Evolutionary conservation across 2,329 filamentous ascomycete genomes (phyloP).

Genomic region (Didymosphaeria variabile): DNA sequence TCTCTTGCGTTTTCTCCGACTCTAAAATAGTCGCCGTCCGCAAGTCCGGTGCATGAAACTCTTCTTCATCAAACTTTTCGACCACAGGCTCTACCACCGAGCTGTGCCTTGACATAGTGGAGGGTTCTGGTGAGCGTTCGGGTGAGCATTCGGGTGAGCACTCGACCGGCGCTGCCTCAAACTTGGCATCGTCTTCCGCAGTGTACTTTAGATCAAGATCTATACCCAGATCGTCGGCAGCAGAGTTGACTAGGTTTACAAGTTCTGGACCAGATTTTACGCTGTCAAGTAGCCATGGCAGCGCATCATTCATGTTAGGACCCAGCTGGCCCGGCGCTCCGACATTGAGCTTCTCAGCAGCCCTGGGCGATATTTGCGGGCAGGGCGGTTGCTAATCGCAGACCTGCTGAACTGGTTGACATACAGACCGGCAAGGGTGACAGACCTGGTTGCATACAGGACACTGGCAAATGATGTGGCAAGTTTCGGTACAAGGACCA

Average conservation of each 20-base stretch:
- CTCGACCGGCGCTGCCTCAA: slow-evolving; percentile 34
- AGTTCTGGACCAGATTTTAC: slow-evolving; percentile 47
- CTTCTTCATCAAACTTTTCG: slow-evolving; percentile 12
- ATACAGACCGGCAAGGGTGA: neutral
- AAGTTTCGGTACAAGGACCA: slow-evolving; percentile 12
- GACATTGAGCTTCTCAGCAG: slow-evolving; percentile 38
- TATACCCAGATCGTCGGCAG: slow-evolving; percentile 47
- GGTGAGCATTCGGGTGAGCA: slow-evolving; percentile 11
- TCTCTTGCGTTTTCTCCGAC: slow-evolving; percentile 16
- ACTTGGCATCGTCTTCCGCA: slow-evolving; percentile 35
- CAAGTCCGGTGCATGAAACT: neutral
- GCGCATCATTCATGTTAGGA: slow-evolving; percentile 45
- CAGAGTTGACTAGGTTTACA: slow-evolving; percentile 47
- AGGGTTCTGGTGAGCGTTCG: slow-evolving; percentile 22
- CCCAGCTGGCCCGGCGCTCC: slow-evolving; percentile 32
- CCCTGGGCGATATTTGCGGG: slow-evolving; percentile 29
- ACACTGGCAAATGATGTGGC: slow-evolving; percentile 15
- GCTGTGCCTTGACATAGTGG: slow-evolving; percentile 13
- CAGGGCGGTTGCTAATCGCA: slow-evolving; percentile 23
- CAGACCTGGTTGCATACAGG: slow-evolving; percentile 8
- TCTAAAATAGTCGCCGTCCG: neutral
- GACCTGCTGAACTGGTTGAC: slow-evolving; percentile 14
- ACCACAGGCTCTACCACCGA: slow-evolving; percentile 7
- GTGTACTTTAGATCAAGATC: slow-evolving; percentile 38
- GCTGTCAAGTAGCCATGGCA: slow-evolving; percentile 25